phyloP scores from a whole-genome alignment of 169 alveolate species.

The Amoebophrya sp. region DNA sequence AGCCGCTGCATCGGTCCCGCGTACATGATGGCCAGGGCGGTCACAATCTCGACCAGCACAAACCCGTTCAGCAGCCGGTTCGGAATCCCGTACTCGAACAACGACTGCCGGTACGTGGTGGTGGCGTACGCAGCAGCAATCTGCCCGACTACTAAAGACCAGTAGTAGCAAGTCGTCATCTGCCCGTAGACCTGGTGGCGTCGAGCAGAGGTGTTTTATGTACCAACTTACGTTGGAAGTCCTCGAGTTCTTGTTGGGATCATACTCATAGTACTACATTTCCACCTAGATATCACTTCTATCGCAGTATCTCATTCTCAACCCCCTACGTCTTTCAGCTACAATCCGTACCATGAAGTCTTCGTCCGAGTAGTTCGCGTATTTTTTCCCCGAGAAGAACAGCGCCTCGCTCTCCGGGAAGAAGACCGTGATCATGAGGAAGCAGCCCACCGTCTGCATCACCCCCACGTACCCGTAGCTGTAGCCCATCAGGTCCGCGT shows the following conservation, averaged over 20 bases:
- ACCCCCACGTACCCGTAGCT: constrained; percentile 26
- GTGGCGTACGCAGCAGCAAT: background rate
- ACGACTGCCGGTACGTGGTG: background rate
- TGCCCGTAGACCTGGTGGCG: background rate
- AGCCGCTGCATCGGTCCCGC: background rate
- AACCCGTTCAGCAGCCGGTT: background rate
- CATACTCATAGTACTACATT: no score
- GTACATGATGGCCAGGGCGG: background rate
- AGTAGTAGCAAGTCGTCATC: background rate
- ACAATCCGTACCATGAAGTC: background rate
- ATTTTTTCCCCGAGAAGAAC: background rate
- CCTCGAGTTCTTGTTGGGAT: no score
- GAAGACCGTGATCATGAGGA: constrained; percentile 8
- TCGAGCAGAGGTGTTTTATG: no score
- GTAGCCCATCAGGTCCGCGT: constrained; percentile 14
- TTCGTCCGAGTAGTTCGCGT: background rate
- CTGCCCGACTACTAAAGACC: background rate
- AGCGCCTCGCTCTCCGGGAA: background rate
- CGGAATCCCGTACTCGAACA: background rate
- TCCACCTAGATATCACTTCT: no score
- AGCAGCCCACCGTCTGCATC: constrained; percentile 20
- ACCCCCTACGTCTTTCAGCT: no score
- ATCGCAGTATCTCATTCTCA: no score
- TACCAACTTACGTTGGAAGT: no score
- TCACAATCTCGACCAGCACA: background rate